Base-by-base conservation (phyloP, 1,284 basidiomycete genomes). In the Cryptococcus sp. region DNA sequence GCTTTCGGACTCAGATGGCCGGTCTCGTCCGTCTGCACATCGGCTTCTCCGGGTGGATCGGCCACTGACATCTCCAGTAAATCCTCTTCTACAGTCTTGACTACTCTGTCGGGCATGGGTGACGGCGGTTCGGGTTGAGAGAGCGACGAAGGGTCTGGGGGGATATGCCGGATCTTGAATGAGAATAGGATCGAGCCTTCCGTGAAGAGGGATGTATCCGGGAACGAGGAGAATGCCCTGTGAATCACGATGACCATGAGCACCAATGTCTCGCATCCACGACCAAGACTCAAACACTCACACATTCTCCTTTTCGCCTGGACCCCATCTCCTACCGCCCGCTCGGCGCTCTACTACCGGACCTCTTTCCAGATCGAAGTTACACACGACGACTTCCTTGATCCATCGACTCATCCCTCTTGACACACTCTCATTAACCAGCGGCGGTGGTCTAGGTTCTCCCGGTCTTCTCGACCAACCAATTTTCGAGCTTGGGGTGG, bases 191-290 rank as follows among this genome's bases (percentile, higher is more conserved):
- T 73, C 5, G 70, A 69, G 2, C 80, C 80, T 60, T 81, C 80
- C 50, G 89, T 86, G 59, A 90, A 90, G 54, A 90, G 86, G 0
- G 87, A 80, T 0, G 91, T 93, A 71, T 97, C 94, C 0, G 95
- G 95, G 71, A 99, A 93, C 0, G 92, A 87, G 0, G 91, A 93
- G 79, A 98, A 98, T 5, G 93, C 92, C 56, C 93, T 93, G 59
- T 57, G 59, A 16, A 38, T 17, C 11, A 10, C 19, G 46, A 45
- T 13, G 16, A 45, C 11, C 1, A 6, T 45, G 6, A 45, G 42
- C 42, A 19, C 42, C n/a, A 11, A 45, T 45, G 42, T 42, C 16
- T 42, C 19, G 41, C 41, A 16, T 42, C 41, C 41, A 16, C 41
- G 42, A 19, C 42, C n/a, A n/a, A n/a, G 42, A 42, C 19, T 16